Evolutionary conservation across 768 basidiomycete species (phyloP).

Genomic region (Hygrophorus pudorinus): DNA sequence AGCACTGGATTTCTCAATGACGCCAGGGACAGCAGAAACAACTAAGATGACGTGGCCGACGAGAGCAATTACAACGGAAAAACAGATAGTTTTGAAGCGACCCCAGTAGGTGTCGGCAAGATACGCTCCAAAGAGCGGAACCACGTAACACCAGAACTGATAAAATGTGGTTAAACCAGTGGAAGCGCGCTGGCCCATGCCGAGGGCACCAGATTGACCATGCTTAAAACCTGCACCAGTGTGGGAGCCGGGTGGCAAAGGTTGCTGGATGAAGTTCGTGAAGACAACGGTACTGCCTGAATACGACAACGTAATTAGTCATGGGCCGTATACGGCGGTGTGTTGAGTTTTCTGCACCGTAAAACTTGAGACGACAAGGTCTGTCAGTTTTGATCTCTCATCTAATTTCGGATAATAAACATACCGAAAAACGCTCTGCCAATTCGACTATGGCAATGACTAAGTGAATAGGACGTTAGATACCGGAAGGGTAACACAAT

Average conservation of each 20-base stretch:
- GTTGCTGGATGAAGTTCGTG: conserved; percentile 67
- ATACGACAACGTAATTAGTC: background rate
- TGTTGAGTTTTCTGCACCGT: conserved; percentile 18
- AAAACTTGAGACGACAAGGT: conserved; percentile 21
- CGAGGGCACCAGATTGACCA: conserved; percentile 61
- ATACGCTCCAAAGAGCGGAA: conserved; percentile 61
- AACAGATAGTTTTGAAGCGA: conserved; percentile 63
- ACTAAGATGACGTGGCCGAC: conserved; percentile 60
- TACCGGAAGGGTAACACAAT: background rate
- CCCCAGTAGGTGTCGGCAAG: conserved; percentile 67
- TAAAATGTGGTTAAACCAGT: conserved; percentile 68
- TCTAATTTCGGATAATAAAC: conserved; percentile 8
- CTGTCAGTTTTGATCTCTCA: background rate
- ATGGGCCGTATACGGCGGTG: background rate
- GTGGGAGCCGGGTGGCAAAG: conserved; percentile 51
- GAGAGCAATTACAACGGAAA: conserved; percentile 48
- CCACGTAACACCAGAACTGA: conserved; percentile 62
- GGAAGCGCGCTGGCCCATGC: conserved; percentile 56
- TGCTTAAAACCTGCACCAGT: conserved; percentile 49
- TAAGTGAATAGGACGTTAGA: background rate
- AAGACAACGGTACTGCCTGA: conserved; percentile 31
- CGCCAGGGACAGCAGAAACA: conserved; percentile 53
- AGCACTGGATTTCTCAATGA: conserved; percentile 45
- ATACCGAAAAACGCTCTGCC: conserved; percentile 65
- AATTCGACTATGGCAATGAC: conserved; percentile 61